Evolutionary conservation across 805 yeast species (phyloP).

Genomic region (Sugiyamaella boreocaroliniensis): DNA sequence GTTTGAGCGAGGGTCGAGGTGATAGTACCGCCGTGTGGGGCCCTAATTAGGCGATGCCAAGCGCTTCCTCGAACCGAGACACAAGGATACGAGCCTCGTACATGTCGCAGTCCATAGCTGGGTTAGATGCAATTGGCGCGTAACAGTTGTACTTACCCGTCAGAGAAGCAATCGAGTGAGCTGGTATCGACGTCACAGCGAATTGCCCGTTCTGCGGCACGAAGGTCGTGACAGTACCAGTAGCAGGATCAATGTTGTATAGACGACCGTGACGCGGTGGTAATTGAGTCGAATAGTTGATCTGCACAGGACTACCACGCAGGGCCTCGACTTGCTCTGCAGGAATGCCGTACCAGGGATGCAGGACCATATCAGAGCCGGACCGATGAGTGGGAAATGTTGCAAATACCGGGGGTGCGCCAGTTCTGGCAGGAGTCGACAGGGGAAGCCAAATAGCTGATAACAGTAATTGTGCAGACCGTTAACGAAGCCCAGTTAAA

Average conservation of each 20-base stretch:
- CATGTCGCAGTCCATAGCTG: neutral
- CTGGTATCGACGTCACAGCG: neutral
- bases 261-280: neutral
- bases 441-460: too few relatives aligned
- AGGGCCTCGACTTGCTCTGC: neutral
- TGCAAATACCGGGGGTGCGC: too few relatives aligned
- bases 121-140: neutral
- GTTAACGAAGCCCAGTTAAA: too few relatives aligned
- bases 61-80: neutral
- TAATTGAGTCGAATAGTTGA: neutral
- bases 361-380: too few relatives aligned
- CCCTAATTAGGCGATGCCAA: too few relatives aligned
- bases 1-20: too few relatives aligned
- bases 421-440: too few relatives aligned
- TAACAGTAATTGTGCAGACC: too few relatives aligned
- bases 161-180: neutral
- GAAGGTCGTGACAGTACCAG: neutral
- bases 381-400: too few relatives aligned
- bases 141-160: neutral
- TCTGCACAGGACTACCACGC: neutral
- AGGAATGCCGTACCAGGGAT: neutral
- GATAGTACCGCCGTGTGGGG: too few relatives aligned
- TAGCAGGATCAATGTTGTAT: constrained; percentile 2
- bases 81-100: neutral
- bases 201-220: neutral